A percentile compares a stretch with the other conserved stretches of the same genome.
phyloP scores from a whole-genome alignment of 352 stramenopile species.

The Pythium pyrilobum region DNA sequence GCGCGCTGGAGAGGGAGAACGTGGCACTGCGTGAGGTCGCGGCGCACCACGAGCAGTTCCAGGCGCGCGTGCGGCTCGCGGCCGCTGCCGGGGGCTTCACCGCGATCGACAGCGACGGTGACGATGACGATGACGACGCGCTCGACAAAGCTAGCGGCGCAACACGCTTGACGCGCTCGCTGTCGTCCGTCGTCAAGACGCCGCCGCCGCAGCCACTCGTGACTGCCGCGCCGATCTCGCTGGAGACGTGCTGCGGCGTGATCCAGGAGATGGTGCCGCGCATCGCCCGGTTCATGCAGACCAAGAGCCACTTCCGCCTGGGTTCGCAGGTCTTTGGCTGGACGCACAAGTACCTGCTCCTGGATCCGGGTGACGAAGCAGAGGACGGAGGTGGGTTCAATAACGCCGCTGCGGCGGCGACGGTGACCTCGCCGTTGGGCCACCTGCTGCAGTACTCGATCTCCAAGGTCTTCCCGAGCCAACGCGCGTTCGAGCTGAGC shows the following conservation, averaged over 20 bases:
- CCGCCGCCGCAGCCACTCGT: neutral
- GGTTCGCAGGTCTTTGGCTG: constrained; percentile 52
- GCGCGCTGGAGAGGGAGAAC: constrained; percentile 26
- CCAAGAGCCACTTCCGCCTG: constrained; percentile 43
- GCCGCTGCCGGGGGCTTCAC: neutral
- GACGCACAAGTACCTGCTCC: constrained; percentile 38
- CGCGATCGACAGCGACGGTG: neutral
- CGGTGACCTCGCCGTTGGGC: neutral
- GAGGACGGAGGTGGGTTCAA: too few relatives aligned
- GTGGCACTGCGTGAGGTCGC: constrained; percentile 17
- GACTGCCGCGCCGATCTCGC: constrained; percentile 4
- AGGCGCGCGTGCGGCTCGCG: constrained; percentile 17
- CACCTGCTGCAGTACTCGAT: constrained; percentile 53
- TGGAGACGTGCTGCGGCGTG: constrained; percentile 25
- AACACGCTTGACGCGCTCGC: too few relatives aligned
- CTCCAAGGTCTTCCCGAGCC: constrained; percentile 39
- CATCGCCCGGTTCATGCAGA: constrained; percentile 29
- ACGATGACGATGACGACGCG: constrained; percentile 17
- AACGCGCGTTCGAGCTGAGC: constrained; percentile 38
- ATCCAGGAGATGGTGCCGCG: constrained; percentile 27
- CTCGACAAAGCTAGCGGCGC: neutral
- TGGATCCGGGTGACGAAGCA: too few relatives aligned
- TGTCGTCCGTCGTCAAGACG: constrained; percentile 5
- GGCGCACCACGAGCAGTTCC: constrained; percentile 25
- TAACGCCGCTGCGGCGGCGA: neutral